Base-by-base conservation (phyloP, 2,329 filamentous ascomycete species). In the Knufia petricola region DNA sequence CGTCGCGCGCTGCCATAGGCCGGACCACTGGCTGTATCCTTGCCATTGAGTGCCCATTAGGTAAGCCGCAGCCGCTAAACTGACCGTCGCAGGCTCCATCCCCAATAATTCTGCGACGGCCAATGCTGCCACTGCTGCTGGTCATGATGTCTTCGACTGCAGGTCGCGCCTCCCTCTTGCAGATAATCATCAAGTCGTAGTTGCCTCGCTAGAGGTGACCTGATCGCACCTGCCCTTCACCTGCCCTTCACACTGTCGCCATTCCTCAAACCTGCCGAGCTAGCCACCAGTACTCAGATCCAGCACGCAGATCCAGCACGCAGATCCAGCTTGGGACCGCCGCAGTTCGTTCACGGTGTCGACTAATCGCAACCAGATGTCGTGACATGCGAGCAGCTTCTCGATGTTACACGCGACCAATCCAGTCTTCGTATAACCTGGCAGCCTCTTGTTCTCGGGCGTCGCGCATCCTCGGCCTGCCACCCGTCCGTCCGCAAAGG, bases 371-470 rank as follows among this genome's bases (percentile, higher is more conserved):
- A 44, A 10, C 44, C 34, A 37, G 34, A 47, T 47, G 44, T 28
- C 44, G 34, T 47, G 44, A 47, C 23, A 47, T 47, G 44, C 44
- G 44, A 47, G 39, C 28, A 28, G 44, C 13, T 23, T 23, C 20
- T 17, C 34, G 6, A 47, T 47, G 44, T 21, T 26, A 15, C 19
- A n/a, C 44, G 44, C n/a, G 32, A 47, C 32, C 13, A 8, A n/a
- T 15, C 15, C 32, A 34, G 30, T 31, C 10, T 21, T 28, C n/a
- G 32, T 36, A 6, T 36, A n/a, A 36, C 13, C 6, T n/a, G 15
- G 12, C 6, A 13, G 13, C 6, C 6, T 6, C 13, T n/a, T 36
- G 10, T 7, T n/a, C 32, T n/a, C 6, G 7, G 13, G 6, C 26
- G 12, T 12, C 6, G 6, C 26, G 12, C 26, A 28, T 12, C 12